Percentiles rank a stretch among this genome's conserved stretches.
phyloP scores from a whole-genome alignment of 257 asterid genomes.

The Solanum neorickii region DNA sequence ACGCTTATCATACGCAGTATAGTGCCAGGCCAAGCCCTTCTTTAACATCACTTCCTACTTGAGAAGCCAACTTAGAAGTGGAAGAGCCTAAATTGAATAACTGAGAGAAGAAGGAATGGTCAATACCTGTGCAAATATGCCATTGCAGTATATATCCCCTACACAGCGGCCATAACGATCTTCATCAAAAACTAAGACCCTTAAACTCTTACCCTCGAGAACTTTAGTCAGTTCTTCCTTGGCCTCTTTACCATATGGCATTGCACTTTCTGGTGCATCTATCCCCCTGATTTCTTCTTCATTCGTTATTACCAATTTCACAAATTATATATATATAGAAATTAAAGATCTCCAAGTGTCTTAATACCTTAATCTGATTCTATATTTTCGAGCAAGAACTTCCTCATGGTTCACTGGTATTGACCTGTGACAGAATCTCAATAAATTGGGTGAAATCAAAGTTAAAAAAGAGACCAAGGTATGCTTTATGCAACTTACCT shows the following conservation, averaged over 20 bases:
- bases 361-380: slow-evolving; percentile 75
- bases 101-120: neutral
- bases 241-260: slow-evolving; percentile 82
- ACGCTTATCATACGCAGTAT: slow-evolving; percentile 71
- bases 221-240: slow-evolving; percentile 63
- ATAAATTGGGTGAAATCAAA: neutral
- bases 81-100: neutral
- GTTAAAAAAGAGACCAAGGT: neutral
- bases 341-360: neutral
- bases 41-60: slow-evolving; percentile 78
- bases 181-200: slow-evolving; percentile 50
- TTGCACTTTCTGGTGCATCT: slow-evolving; percentile 80
- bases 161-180: slow-evolving; percentile 84
- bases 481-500: slow-evolving; percentile 21
- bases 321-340: neutral
- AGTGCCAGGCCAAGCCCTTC: slow-evolving; percentile 94
- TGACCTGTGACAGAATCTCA: slow-evolving; percentile 35
- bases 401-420: slow-evolving; percentile 46
- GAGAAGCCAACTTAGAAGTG: neutral
- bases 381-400: slow-evolving; percentile 70
- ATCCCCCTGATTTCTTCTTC: slow-evolving; percentile 54
- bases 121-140: slow-evolving; percentile 78
- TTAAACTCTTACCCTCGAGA: slow-evolving; percentile 56
- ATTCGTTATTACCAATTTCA: neutral
- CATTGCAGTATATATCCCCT: slow-evolving; percentile 80